Evolutionary conservation across 2,329 filamentous ascomycete genomes (phyloP), one percentile per base, ranked within the genome.

Genomic region (Hypoxylon sp.): DNA sequence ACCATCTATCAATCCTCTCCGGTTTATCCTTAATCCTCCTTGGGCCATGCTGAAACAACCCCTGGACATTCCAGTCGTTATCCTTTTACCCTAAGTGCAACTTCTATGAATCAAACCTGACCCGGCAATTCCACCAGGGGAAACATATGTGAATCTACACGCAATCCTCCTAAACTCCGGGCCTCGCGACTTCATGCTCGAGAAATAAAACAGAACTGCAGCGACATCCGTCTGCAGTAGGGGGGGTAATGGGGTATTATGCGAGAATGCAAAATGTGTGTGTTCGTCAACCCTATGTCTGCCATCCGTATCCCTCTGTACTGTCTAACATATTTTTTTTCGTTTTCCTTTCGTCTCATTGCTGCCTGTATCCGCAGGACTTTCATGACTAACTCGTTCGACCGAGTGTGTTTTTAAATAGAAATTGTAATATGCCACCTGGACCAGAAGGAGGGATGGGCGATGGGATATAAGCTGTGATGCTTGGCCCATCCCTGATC

Each of bases 191-290:
- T 53, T 44, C 31, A 68, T 68, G 65, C 61, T 62, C 37, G 32
- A 67, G 37, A 57, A 57, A 27, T 53, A 42, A 32, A 39, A 37
- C 48, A 31, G 19, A 47, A 39, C 58, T 65, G 51, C 65, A 61
- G 50, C 32, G 19, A 24, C 17, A 48, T 68, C 32, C 35, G 31
- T 55, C 51, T 64, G 60, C 35, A 61, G 27, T 39, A 3, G 42
- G 7, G 10, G 10, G 47, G 44, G 48, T 54, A 57, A 68, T 65
- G 47, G 70, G 70, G 70, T 72, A 72, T 72, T 72, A 72, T 70
- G 65, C 59, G 59, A 66, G 65, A 61, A 68, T 65, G 63, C 66
- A 44, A 39, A 59, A 57, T 56, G 39, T 27, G 24, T 27, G 51
- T 58, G 39, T 52, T 70, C 48, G 44, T 47, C 58, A 59, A 55